Evolutionary conservation across 2,329 filamentous ascomycete species (phyloP), one percentile per base, ranked within the genome.

Genomic region (Sporothrix brasiliensis): DNA sequence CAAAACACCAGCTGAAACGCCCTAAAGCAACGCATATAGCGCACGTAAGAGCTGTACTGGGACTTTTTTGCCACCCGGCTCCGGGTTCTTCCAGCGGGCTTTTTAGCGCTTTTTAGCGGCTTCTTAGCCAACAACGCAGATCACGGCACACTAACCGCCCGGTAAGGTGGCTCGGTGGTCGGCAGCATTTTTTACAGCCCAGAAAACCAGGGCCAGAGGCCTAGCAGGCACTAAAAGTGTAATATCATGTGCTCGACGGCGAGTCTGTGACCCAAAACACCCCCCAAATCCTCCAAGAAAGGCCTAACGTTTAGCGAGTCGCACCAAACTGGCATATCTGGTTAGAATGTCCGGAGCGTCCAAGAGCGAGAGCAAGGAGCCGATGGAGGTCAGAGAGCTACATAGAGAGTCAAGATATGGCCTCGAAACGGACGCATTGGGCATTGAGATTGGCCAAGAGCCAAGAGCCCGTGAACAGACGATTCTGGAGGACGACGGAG

Each of bases 1-100:
- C 16, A 41, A 21, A 16, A 19, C 19, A 58, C 30, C 11, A 34
- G 30, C 54, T 21, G 16, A 58, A 39, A 58, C 54, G 30, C 11
- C 11, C 24, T 54, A 54, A 9, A 19, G 19, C 19, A 21, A n/a
- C 4, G 1, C 5, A 34, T 39, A 41, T 34, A 47, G 58, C 58
- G 58, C 58, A 44, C 11, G 4, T 34, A 47, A 10, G 58, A 47
- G 58, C 58, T 61, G 39, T 44, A 27, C 47, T 7, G 58, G n/a
- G 39, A 11, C 11, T 34, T 19, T 34, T 60, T 60, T 63, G 58
- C 58, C 58, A 47, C 58, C 56, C 56, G 56, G 34, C 56, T 60
- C 56, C 34, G 56, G 56, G 34, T 2, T 41, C 30, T 41, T 60
- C 30, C 56, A 54, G 52, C 14, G 52, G 52, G 24, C 24, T 6